phyloP scores from a whole-genome alignment of 768 basidiomycete species.

The Mrakia gelida region DNA sequence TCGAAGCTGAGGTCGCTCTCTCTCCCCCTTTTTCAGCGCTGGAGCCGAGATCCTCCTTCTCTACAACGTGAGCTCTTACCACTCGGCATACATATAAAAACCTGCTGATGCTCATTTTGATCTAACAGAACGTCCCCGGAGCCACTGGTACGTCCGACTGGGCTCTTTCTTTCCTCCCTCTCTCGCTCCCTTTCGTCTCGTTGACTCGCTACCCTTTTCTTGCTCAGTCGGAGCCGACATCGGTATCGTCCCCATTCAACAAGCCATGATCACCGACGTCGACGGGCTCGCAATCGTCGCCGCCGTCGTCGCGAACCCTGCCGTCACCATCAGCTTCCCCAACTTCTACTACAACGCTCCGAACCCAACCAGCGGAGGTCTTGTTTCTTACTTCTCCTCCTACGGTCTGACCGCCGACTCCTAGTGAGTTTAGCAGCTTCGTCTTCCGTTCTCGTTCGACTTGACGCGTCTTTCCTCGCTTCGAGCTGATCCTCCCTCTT shows the following conservation, averaged over 20 bases:
- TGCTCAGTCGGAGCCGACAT: not conserved
- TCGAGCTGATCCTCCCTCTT: not conserved
- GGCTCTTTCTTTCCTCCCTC: too few species aligned
- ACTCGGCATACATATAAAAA: not conserved
- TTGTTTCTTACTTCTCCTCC: constrained; percentile 51
- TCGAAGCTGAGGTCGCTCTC: too few species aligned
- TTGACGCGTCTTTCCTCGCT: too few species aligned
- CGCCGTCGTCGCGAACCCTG: constrained; percentile 9
- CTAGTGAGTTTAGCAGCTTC: constrained; percentile 37
- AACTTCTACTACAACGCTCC: constrained; percentile 42
- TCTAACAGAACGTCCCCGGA: not conserved
- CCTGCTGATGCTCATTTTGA: not conserved
- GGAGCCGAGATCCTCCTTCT: not conserved
- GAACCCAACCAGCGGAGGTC: constrained; percentile 53
- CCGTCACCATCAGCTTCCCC: constrained; percentile 24
- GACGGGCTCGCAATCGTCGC: constrained; percentile 18
- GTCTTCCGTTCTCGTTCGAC: not conserved
- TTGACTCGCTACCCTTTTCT: too few species aligned
- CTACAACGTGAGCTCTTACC: not conserved
- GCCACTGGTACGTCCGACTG: not conserved
- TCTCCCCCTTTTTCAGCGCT: not conserved
- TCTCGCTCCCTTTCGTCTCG: too few species aligned
- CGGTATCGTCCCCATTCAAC: constrained; percentile 5
- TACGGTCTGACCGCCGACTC: constrained; percentile 32
- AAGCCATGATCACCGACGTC: not conserved